phyloP scores from a whole-genome alignment of 2,329 filamentous ascomycete species.

The Periconia macrospinosa region DNA sequence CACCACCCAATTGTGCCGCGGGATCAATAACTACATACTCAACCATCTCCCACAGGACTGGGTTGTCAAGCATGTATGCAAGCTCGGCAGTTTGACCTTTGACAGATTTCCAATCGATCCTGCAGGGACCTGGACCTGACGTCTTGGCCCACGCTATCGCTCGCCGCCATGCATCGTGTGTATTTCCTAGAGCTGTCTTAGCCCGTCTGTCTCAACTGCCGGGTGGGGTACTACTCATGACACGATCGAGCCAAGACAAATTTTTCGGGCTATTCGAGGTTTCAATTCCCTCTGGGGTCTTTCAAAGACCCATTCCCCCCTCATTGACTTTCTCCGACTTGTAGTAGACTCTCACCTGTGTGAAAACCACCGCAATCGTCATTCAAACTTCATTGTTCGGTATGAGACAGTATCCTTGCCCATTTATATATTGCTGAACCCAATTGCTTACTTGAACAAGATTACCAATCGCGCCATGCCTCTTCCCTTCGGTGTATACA shows the following conservation, averaged over 20 bases:
- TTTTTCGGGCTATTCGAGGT: constrained; percentile 5
- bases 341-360: background rate
- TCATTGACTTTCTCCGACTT: background rate
- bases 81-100: background rate
- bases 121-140: background rate
- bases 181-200: background rate
- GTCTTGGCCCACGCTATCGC: background rate
- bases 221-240: constrained; percentile 32
- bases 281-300: background rate
- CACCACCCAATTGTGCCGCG: background rate
- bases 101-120: background rate
- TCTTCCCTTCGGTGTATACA: constrained; percentile 44
- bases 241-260: constrained; percentile 12
- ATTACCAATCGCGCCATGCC: constrained; percentile 28
- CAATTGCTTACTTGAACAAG: background rate
- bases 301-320: background rate
- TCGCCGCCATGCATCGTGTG: background rate
- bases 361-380: background rate
- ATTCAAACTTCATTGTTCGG: background rate
- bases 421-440: background rate
- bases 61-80: background rate
- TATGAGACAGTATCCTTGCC: background rate
- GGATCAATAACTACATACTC: no score
- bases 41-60: background rate
- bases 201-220: constrained; percentile 34